Evolutionary conservation across 768 basidiomycete species (phyloP), one percentile per base, ranked within the genome.

Genomic region (Suillus subaureus): DNA sequence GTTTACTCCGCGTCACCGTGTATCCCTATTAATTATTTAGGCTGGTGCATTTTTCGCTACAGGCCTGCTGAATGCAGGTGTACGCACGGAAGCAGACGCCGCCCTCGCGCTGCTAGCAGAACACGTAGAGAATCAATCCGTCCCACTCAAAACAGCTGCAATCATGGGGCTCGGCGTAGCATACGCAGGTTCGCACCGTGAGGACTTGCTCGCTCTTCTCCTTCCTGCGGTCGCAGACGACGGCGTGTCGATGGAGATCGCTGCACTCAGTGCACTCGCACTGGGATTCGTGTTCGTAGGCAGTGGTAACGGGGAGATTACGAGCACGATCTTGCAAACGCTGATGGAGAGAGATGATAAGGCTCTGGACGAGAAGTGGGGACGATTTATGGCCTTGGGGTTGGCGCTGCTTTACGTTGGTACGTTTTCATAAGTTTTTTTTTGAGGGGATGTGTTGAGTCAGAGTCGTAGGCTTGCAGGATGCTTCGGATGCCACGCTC

Each of bases 281-380:
- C 85, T 98, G 12, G 97, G 97, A 1, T 97, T 98, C 78, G 89
- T 98, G 62, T 97, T 94, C 71, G 96, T 97, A 28, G 97, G 97
- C 21, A 96, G 95, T 72, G 94, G 90, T 58, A 92, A 98, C 69
- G 96, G 96, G 6, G 97, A 99, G 68, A 89, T 97, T 18, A 91
- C 94, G 9, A 87, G 88, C 65, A 88, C 90, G 0, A 95, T 99
- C 64, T 80, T 98, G 73, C 95, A 97, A 79, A 91, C 92, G 3
- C 75, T 99, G 73, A 93, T 96, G 92, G 94, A 97, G 75, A 79
- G 87, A 40, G 87, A 85, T 1, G 90, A 90, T 64, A 86, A 86
- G 66, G 86, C 88, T 26, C 79, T 99, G 11, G 89, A 90, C 65
- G 95, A 96, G 77, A 97, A 97, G 79, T 99, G 97, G 96, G 87